phyloP scores from a whole-genome alignment of 495 filamentous ascomycete species.

The Trichoderma reesei region DNA sequence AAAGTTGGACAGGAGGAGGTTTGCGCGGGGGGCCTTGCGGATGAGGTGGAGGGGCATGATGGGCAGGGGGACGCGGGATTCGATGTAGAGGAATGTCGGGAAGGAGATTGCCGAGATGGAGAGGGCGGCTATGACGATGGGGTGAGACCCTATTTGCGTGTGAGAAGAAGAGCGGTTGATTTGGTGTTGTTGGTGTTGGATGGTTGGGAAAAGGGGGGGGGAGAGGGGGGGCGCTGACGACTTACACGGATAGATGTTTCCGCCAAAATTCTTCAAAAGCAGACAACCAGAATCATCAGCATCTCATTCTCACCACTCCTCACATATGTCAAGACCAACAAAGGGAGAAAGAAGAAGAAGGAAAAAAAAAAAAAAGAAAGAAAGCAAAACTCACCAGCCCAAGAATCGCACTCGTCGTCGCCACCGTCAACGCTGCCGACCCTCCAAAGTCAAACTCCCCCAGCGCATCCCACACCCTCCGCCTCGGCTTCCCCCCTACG shows the following conservation, averaged over 20 bases:
- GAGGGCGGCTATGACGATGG: conserved; percentile 55
- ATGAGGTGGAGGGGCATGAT: conserved; percentile 65
- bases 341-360: too few relatives aligned
- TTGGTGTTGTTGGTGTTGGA: background rate
- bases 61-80: conserved; percentile 49
- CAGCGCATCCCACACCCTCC: conserved; percentile 48
- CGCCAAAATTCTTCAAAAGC: conserved; percentile 51
- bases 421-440: conserved; percentile 51
- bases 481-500: conserved; percentile 36
- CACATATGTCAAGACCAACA: too few relatives aligned
- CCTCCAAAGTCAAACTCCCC: conserved; percentile 59
- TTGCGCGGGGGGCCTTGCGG: conserved; percentile 47
- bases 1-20: conserved; percentile 62
- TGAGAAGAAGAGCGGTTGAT: background rate
- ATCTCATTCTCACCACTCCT: too few relatives aligned
- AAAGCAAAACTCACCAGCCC: conserved; percentile 42
- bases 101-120: conserved; percentile 45
- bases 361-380: background rate
- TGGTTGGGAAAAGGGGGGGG: background rate
- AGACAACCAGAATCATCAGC: background rate
- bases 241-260: conserved; percentile 58
- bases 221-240: background rate
- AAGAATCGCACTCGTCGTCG: conserved; percentile 59
- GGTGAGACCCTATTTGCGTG: conserved; percentile 46
- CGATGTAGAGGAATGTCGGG: conserved; percentile 51